Conservation (phyloP, 2,329 filamentous ascomycete species). For the Magnaporthiopsis rhizophila region DNA sequence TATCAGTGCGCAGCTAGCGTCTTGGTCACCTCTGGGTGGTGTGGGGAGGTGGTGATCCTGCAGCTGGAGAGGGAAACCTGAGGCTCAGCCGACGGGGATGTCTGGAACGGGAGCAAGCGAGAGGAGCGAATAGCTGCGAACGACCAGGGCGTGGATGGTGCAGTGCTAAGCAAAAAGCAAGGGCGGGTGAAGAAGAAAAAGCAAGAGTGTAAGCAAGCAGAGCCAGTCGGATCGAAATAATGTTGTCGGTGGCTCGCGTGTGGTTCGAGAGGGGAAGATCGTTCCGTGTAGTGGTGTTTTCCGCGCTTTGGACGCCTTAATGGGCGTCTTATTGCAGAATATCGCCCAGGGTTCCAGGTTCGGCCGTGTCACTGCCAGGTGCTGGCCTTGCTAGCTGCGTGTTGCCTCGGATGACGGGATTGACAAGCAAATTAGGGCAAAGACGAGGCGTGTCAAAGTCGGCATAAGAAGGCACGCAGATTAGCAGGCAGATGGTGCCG, state of each 20-base stretch:
- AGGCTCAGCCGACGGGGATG: neutral
- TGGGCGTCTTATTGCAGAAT: neutral
- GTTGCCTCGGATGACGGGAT: neutral
- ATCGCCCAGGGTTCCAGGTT: neutral
- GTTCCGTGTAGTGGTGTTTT: neutral
- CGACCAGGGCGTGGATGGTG: neutral
- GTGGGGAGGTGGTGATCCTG: neutral
- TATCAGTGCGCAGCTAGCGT: neutral
- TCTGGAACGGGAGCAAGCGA: neutral
- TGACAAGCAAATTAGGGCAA: neutral
- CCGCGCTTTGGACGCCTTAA: slow-evolving; percentile 2
- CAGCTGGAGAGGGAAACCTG: neutral
- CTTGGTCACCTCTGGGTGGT: neutral
- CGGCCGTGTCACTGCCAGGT: neutral
- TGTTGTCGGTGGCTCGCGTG: neutral
- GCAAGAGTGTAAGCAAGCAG: neutral
- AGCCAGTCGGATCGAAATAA: neutral
- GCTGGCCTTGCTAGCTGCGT: neutral
- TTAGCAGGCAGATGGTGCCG: no score
- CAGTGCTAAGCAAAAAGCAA: neutral
- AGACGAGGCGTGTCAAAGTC: neutral
- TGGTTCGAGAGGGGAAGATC: neutral
- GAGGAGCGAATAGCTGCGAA: neutral
- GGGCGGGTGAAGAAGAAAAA: neutral
- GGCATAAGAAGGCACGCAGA: neutral